Base-by-base conservation (phyloP, 257 asterid genomes). In the Gentiana macrophylla region DNA sequence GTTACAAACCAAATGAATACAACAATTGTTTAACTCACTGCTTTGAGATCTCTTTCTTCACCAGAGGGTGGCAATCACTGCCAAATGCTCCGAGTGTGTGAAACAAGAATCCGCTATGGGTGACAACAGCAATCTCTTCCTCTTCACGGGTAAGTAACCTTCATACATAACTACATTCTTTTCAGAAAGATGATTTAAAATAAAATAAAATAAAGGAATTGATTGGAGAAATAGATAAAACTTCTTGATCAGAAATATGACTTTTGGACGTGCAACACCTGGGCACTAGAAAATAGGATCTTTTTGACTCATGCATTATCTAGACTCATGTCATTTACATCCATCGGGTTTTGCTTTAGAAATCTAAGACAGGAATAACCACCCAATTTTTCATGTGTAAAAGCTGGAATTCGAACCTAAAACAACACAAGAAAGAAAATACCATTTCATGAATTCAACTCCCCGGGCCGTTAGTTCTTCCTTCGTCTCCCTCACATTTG, bases 81-180 rank as follows among this genome's bases (percentile, higher is more conserved):
- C 86, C 97, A 62, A 89, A 73, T 37, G 77, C 73, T 63, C 70
- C 75, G 55, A 89, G 61, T 37, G 97, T 83, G 57, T 86, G 97
- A 60, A 64, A 73, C 73, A 89, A 80, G 85, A 81, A 81, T 57
- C 97, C 97, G 60, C 95, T 82, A 79, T 89, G 97, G 35, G 97
- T 81, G 46, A 89, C 89, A 58, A 89, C 74, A 62, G 89, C 97
- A 65, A 89, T 89, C 76, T 89, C 95, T 77, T 81, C 81, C 83
- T 89, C 95, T 67, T 83, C 69, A 73, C 92, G 69, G 36, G 92
- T 76, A 69, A 63, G 67, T 66, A 89, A 61, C 97, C 97, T 89
- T 85, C 34, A 55, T 44, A 15, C 24, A 15, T 35, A 32, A 48
- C 55, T 56, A 53, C n/a, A 45, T 13, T 43, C 9, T 41, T 36